These are phyloP conservation scores for Chaetomium strumarium DNA, from an alignment of 2,329 filamentous ascomycete species.

Conservation along the genomic window DNA sequence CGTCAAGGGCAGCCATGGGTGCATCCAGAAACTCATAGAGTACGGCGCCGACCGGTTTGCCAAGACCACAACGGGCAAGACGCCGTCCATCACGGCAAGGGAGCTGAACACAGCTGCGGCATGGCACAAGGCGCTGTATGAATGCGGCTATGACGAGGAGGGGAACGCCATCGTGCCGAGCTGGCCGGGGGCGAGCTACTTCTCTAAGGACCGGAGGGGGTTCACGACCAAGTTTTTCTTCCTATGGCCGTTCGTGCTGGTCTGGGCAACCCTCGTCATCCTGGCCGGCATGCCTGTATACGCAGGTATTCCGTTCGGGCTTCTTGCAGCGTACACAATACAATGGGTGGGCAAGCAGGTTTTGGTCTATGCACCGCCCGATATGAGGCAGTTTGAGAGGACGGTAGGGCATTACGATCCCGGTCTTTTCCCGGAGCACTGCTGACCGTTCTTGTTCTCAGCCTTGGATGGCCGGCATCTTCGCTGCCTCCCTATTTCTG, in stretches of 20 bases:
- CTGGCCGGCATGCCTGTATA: slow-evolving; percentile 70
- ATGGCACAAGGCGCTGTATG: slow-evolving; percentile 76
- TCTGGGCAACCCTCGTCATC: slow-evolving; percentile 65
- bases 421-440: slow-evolving; percentile 12
- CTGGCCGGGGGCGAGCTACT: slow-evolving; percentile 65
- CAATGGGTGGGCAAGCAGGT: slow-evolving; percentile 74
- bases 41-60: slow-evolving; percentile 93
- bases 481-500: slow-evolving; percentile 79
- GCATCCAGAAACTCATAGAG: slow-evolving; percentile 89
- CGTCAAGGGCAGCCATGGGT: slow-evolving; percentile 84
- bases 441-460: slow-evolving; percentile 31
- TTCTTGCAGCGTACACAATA: slow-evolving; percentile 61
- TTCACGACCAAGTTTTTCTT: slow-evolving; percentile 87
- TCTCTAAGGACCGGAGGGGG: slow-evolving; percentile 68
- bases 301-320: slow-evolving; percentile 65
- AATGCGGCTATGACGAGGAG: slow-evolving; percentile 77
- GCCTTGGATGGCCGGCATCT: slow-evolving; percentile 92
- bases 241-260: slow-evolving; percentile 74
- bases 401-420: slow-evolving; percentile 52
- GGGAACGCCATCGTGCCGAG: slow-evolving; percentile 63
- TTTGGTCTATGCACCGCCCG: slow-evolving; percentile 73
- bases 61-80: slow-evolving; percentile 84
- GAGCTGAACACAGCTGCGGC: slow-evolving; percentile 83
- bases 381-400: slow-evolving; percentile 85
- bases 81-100: slow-evolving; percentile 73